Base-by-base conservation (phyloP, 1,284 basidiomycete species). In the Takashimella tepidaria region DNA sequence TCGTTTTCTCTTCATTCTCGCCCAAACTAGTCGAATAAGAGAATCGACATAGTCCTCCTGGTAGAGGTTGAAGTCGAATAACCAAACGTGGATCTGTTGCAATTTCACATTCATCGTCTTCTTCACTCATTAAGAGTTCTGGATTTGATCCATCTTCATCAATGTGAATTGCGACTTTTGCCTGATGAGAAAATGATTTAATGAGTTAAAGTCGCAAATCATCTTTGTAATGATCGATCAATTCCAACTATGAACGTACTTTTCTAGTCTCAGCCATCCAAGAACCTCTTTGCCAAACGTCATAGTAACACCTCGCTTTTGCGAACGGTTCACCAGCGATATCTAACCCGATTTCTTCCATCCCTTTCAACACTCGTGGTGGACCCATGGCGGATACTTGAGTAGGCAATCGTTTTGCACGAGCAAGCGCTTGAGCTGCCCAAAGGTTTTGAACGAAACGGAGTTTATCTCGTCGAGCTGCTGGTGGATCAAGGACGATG, bases 391-490 rank as follows among this genome's bases (percentile, higher is more conserved):
- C 45, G 31, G 58, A 20, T 59, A 67, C 45, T 44, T 58, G 10
- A 8, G 31, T 37, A 82, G 63, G 59, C 22, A 59, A 53, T 3
- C 80, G 71, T 53, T 83, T 82, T 2, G 87, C 82, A 49, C 89
- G 80, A 59, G 86, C 86, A 44, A 81, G 81, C 4, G 89, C 88
- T 68, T 95, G 91, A 20, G 84, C 85, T 25, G 81, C 80, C 89
- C 92, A 93, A 6, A 92, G 72, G 66, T 88, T 89, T 58, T 90
- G 84, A 51, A 97, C 71, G 69, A 95, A 92, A n/a, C 87, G 82
- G 49, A 81, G 78, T 73, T 91, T 93, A 67, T 87, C 86, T 4
- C 68, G 70, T 53, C 83, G 80, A 2, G 83, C 81, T 47, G 82
- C 79, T 0, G 77, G 73, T 16, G 86, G 84, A 65, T 89, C 86